Evolutionary conservation across 192 early-diverging fungal species (phyloP).

Genomic region (Gigaspora rosea): DNA sequence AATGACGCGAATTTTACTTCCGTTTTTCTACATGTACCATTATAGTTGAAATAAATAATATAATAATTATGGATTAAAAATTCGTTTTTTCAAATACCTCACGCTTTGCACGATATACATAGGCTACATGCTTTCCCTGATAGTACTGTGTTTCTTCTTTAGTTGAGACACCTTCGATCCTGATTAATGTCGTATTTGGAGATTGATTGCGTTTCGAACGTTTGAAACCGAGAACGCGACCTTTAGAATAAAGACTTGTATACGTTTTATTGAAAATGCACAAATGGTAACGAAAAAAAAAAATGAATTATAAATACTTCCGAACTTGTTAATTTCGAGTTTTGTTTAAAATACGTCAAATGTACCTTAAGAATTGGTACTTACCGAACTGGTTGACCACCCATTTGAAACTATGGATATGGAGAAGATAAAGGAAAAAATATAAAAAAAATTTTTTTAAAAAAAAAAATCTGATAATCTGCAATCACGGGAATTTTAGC

Average conservation of each 20-base stretch:
- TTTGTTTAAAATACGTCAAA: background rate
- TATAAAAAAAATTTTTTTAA: too few species aligned
- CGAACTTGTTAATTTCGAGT: background rate
- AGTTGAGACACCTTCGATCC: constrained; percentile 91
- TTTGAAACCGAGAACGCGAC: constrained; percentile 92
- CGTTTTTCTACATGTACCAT: constrained; percentile 59
- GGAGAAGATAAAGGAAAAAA: too few species aligned
- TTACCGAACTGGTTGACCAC: constrained; percentile 7
- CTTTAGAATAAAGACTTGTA: constrained; percentile 95
- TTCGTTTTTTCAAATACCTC: constrained; percentile 38
- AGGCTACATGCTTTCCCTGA: constrained; percentile 98
- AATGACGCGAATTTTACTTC: constrained; percentile 93
- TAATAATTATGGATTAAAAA: background rate
- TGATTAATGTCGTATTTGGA: constrained; percentile 87
- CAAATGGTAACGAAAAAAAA: background rate
- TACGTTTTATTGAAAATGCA: background rate
- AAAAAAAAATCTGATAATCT: too few species aligned
- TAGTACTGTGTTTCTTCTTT: constrained; percentile 93
- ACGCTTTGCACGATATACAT: constrained; percentile 93
- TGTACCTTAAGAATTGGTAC: background rate
- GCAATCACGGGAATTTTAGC: too few species aligned
- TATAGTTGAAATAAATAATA: background rate
- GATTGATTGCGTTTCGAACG: constrained; percentile 91
- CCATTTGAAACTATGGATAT: background rate
- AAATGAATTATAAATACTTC: background rate